Evolutionary conservation across 352 stramenopile genomes (phyloP).

Genomic region (Phytophthora fragariae): DNA sequence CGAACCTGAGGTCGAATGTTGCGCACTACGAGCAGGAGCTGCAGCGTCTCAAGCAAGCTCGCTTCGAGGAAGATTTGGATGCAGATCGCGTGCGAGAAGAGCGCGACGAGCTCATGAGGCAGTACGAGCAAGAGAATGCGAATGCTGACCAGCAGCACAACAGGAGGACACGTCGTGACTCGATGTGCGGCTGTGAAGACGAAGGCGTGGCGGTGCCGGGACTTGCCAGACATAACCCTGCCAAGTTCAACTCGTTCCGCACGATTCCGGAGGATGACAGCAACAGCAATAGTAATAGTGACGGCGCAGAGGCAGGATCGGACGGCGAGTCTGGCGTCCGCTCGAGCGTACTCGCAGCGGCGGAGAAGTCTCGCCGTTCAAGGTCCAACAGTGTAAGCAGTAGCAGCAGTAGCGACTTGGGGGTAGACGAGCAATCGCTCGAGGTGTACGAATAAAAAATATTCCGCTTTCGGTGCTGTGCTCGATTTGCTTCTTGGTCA

Average conservation of each 20-base stretch:
- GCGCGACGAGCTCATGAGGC: conserved; percentile 33
- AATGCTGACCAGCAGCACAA: conserved; percentile 19
- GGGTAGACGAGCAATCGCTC: conserved; percentile 44
- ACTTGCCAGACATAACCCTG: conserved; percentile 72
- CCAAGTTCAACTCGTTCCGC: conserved; percentile 89
- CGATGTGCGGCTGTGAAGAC: conserved; percentile 52
- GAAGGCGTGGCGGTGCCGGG: conserved; percentile 83
- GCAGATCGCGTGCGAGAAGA: conserved; percentile 30
- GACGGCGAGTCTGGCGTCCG: conserved; percentile 27
- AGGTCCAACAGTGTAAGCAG: conserved; percentile 36
- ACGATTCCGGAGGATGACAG: conserved; percentile 57
- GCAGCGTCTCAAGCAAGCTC: conserved; percentile 61
- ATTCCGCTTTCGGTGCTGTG: neutral
- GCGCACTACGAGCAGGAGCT: conserved; percentile 84
- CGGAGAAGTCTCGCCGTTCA: conserved; percentile 34
- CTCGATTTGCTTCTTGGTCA: conserved; percentile 3
- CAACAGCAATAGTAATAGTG: conserved; percentile 46
- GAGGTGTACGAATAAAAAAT: conserved; percentile 42
- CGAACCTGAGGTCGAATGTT: conserved; percentile 80
- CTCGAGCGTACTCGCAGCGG: conserved; percentile 33
- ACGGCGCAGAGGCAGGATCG: conserved; percentile 31
- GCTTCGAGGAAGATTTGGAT: conserved; percentile 24
- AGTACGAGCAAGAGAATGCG: conserved; percentile 26
- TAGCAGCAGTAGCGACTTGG: conserved; percentile 41
- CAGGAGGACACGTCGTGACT: conserved; percentile 39